These are phyloP conservation scores for Kodamaea nitidulidarum DNA, from an alignment of 805 yeast species.

Conservation along the genomic window DNA sequence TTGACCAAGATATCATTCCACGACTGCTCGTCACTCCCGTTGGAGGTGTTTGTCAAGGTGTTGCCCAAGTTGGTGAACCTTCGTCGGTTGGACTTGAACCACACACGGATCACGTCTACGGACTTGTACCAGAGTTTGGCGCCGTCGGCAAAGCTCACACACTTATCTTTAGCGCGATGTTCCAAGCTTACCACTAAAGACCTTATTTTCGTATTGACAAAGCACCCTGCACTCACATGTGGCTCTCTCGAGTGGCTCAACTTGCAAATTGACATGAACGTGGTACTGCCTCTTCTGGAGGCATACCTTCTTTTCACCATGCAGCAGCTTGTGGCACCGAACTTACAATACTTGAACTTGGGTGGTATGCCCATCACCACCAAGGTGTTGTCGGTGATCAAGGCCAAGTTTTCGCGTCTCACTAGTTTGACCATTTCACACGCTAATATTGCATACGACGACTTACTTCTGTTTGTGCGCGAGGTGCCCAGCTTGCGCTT, in stretches of 20 bases:
- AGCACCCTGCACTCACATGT: conserved; percentile 59
- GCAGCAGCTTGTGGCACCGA: conserved; percentile 41
- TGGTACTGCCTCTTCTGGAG: conserved; percentile 54
- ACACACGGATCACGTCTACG: conserved; percentile 70
- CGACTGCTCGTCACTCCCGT: conserved; percentile 77
- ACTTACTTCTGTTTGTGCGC: conserved; percentile 32
- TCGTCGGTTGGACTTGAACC: conserved; percentile 72
- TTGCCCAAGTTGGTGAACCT: conserved; percentile 55
- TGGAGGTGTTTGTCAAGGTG: conserved; percentile 50
- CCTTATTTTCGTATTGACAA: conserved; percentile 60
- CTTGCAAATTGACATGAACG: conserved; percentile 59
- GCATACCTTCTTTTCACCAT: conserved; percentile 45
- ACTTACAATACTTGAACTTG: conserved; percentile 51
- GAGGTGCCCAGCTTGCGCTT: conserved; percentile 44
- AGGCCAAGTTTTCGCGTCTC: conserved; percentile 35
- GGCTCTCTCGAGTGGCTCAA: conserved; percentile 62
- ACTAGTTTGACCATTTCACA: conserved; percentile 43
- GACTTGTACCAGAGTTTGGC: conserved; percentile 53
- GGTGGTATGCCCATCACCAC: conserved; percentile 60
- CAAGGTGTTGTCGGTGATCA: conserved; percentile 35
- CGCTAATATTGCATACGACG: conserved; percentile 33
- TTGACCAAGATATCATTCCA: conserved; percentile 64
- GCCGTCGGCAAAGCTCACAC: conserved; percentile 58
- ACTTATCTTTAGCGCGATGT: conserved; percentile 54
- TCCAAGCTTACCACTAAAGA: conserved; percentile 70